Evolutionary conservation across 1,139 yeast species (phyloP).

Genomic region (Blastobotrys illinoisensis): DNA sequence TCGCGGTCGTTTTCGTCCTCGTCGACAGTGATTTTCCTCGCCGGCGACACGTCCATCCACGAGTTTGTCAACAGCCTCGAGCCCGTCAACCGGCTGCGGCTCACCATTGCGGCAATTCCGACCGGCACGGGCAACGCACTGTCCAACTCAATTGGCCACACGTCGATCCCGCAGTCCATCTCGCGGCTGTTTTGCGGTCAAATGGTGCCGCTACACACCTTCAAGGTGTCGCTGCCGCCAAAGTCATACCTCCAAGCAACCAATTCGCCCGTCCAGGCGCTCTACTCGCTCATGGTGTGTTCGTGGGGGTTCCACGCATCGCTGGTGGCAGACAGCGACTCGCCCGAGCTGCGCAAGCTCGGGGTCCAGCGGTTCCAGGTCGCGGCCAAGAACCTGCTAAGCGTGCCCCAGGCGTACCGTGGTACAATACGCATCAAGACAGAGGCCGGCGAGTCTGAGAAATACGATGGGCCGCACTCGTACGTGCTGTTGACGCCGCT

Average conservation of each 20-base stretch:
- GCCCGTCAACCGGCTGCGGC: constrained; percentile 12
- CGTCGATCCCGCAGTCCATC: constrained; percentile 39
- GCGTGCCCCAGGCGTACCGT: constrained; percentile 44
- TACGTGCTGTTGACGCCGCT: constrained; percentile 65
- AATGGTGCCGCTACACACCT: constrained; percentile 46
- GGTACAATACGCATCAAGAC: constrained; percentile 33
- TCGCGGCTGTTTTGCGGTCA: constrained; percentile 38
- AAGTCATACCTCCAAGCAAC: constrained; percentile 5
- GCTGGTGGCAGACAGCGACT: constrained; percentile 72
- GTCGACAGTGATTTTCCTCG: constrained; percentile 53
- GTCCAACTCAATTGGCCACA: constrained; percentile 53
- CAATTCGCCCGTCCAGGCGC: constrained; percentile 16
- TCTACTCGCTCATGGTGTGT: constrained; percentile 58
- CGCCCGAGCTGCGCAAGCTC: constrained; percentile 55
- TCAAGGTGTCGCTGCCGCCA: constrained; percentile 49
- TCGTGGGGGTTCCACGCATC: constrained; percentile 89
- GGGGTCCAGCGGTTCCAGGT: constrained; percentile 64
- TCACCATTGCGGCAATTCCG: constrained; percentile 53
- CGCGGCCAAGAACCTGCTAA: constrained; percentile 58
- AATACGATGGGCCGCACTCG: constrained; percentile 45
- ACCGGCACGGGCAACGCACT: constrained; percentile 87
- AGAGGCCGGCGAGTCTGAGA: constrained; percentile 9
- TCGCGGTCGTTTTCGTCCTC: constrained; percentile 29
- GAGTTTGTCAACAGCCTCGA: constrained; percentile 62
- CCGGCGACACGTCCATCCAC: constrained; percentile 82